A percentile compares a stretch with the other conserved stretches of the same genome.
Evolutionary conservation across 1,284 basidiomycete species (phyloP).

Genomic region (Sanghuangporus sanghuang): DNA sequence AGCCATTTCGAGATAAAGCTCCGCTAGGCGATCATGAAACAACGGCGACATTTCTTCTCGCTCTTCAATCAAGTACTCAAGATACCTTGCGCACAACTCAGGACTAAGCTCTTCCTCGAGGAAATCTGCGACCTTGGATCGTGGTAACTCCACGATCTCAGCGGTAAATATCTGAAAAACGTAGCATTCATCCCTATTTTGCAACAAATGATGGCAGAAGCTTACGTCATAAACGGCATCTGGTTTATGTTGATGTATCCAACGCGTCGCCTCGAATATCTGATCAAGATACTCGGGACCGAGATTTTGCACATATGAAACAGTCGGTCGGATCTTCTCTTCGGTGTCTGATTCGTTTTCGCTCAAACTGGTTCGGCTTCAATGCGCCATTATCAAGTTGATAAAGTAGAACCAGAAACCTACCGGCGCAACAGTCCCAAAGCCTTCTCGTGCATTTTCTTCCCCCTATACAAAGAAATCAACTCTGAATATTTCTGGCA

Average conservation of each 20-base stretch:
- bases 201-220: not conserved
- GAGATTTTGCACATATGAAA: slow-evolving; percentile 88
- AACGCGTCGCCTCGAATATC: slow-evolving; percentile 75
- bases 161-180: slow-evolving; percentile 82
- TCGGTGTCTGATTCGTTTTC: slow-evolving; percentile 74
- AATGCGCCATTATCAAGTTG: not conserved
- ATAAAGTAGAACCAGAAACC: slow-evolving; percentile 26
- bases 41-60: slow-evolving; percentile 60
- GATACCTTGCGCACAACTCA: slow-evolving; percentile 67
- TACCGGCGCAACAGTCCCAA: slow-evolving; percentile 78
- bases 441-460: slow-evolving; percentile 93
- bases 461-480: slow-evolving; percentile 88
- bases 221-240: slow-evolving; percentile 72
- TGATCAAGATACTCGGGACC: slow-evolving; percentile 76
- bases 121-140: slow-evolving; percentile 68
- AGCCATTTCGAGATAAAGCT: slow-evolving; percentile 75
- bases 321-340: slow-evolving; percentile 80
- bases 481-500: slow-evolving; percentile 86
- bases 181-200: not conserved
- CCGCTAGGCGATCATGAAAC: slow-evolving; percentile 87
- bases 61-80: slow-evolving; percentile 83
- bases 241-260: slow-evolving; percentile 77
- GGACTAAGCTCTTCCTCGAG: slow-evolving; percentile 64
- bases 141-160: slow-evolving; percentile 89
- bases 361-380: slow-evolving; percentile 56